Base-by-base conservation (phyloP, 2,329 filamentous ascomycete genomes). In the Hirsutella thompsonii region DNA sequence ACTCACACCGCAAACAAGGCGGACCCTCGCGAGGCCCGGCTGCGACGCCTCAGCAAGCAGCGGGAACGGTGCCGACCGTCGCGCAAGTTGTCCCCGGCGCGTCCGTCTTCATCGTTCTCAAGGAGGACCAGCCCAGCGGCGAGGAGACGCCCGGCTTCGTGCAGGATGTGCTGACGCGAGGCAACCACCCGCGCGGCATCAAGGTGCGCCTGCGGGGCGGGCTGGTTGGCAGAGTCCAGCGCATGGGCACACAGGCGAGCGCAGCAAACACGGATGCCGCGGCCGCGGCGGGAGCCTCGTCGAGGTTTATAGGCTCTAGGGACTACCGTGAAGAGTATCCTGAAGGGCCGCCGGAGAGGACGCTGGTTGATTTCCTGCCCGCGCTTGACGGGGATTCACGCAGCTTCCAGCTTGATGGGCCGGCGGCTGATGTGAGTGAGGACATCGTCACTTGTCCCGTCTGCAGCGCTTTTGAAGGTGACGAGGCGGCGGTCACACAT, bases 181-280 rank as follows among this genome's bases (percentile, higher is more conserved):
- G 82, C 20, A 76, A 89, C 49, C 84, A 90, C 52, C 81, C 82
- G 3, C 71, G 81, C 9, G 84, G 84, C 29, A 84, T 89, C 63
- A 90, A 89, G 58, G 83, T 89, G 20, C 74, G 83, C 2, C 66
- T 90, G 5, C 62, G 65, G 1, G 81, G 84, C 55, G 83, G 83
- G 1, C 69, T 81, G 20, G 74, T 90, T 3, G 84, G 84, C 2
- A 66, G 84, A 14, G 84, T 90, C 21, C 84, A 89, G 58, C 65
- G 69, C 36, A 69, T 85, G 58, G 64, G 60, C 14, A 41, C 54
- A 36, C 46, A 45, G 33, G 28, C 37, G 14, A 28, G 16, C 11
- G 26, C 13, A 20, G 41, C 38, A 26, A 42, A 26, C 43, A 39
- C 38, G 16, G 4, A 34, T 13, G 19, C 35, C 53, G 42, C 44